phyloP scores from a whole-genome alignment of 345 rosid species.

The Triadica sebifera region DNA sequence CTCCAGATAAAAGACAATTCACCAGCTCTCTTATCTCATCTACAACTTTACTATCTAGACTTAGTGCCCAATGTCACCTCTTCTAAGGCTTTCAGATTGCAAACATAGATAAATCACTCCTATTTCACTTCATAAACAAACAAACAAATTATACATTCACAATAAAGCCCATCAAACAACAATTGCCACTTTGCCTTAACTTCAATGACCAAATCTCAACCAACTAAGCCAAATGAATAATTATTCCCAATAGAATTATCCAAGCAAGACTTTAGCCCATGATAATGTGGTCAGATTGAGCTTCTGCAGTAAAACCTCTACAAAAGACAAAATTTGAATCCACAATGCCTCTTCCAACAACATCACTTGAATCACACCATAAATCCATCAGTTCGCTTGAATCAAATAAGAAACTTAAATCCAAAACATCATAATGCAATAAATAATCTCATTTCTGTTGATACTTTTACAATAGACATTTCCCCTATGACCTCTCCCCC shows the following conservation, averaged over 20 bases:
- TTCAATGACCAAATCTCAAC: not conserved
- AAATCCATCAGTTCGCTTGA: not conserved
- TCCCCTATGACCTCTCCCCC: not conserved
- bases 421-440: not conserved
- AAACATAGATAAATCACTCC: no score
- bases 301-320: no score
- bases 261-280: not conserved
- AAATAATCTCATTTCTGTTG: not conserved
- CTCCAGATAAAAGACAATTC: no score
- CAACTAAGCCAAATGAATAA: not conserved
- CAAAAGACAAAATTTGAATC: not conserved
- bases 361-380: not conserved
- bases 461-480: no score
- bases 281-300: not conserved
- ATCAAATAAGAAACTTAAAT: not conserved
- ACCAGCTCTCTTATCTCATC: not conserved
- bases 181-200: not conserved
- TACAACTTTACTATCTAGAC: not conserved
- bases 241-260: not conserved
- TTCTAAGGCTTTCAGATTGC: no score
- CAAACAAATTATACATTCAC: no score
- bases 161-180: not conserved
- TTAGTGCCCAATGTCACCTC: no score
- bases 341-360: not conserved
- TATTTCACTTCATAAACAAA: no score